Percentiles rank a stretch among this genome's conserved stretches.
phyloP scores from a whole-genome alignment of 2,329 filamentous ascomycete genomes.

The Aspergillus japonicus region DNA sequence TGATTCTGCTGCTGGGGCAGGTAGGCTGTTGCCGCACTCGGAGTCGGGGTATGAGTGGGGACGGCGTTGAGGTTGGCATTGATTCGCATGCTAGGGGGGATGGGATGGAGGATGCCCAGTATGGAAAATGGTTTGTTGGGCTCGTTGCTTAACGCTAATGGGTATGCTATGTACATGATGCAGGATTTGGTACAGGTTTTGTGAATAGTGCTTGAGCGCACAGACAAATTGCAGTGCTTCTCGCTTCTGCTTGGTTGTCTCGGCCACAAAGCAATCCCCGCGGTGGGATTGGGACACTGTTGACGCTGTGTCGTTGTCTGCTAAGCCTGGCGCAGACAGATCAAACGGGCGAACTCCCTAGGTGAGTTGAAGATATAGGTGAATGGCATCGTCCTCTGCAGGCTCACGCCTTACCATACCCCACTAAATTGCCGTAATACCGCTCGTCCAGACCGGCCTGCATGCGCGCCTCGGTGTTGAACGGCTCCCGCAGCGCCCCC shows the following conservation, averaged over 20 bases:
- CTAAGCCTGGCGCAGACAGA: too few species aligned
- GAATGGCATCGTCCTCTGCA: too few species aligned
- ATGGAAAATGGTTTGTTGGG: not conserved
- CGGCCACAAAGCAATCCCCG: too few species aligned
- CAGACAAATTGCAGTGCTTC: too few species aligned
- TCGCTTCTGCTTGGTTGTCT: too few species aligned
- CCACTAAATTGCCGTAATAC: conserved; percentile 40
- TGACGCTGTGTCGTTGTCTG: too few species aligned
- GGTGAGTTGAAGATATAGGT: too few species aligned
- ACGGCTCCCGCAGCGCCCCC: conserved; percentile 46
- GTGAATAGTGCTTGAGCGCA: too few species aligned
- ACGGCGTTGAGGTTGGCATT: not conserved
- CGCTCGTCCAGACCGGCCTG: conserved; percentile 47
- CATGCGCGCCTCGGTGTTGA: conserved; percentile 45
- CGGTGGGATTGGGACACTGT: too few species aligned
- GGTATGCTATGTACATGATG: not conserved
- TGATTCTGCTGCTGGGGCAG: not conserved
- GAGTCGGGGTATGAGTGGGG: not conserved
- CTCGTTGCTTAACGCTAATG: not conserved
- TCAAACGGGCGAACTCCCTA: too few species aligned
- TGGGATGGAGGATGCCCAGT: not conserved
- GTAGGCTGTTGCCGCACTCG: not conserved
- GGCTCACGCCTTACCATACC: not conserved
- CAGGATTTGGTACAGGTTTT: too few species aligned
- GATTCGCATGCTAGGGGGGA: not conserved